Base-by-base conservation (phyloP, 2,329 filamentous ascomycete genomes). In the Cordyceps militaris region DNA sequence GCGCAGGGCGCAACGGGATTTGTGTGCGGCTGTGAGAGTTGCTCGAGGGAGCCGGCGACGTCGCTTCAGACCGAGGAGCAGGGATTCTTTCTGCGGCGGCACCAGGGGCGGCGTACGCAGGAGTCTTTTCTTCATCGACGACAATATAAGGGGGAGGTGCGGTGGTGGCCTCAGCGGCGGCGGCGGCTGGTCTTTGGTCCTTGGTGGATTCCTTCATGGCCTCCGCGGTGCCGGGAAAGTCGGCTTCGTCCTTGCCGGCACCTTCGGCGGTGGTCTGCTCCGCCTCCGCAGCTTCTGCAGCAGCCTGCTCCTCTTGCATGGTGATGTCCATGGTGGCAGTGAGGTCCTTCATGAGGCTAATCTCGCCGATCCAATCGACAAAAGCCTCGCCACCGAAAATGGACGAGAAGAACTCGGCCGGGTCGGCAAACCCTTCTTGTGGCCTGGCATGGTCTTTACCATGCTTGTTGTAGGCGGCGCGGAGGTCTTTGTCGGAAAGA, bases 291-390 rank as follows among this genome's bases (percentile, higher is more conserved):
- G 79, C 80, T 38, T 79, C 76, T 28, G 78, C 78, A 2, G 76
- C 75, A 47, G 82, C 85, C 61, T 87, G 84, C 64, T 88, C 87
- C 66, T 91, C 89, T 57, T 89, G 80, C 85, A 91, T 93, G 21
- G 91, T 92, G 64, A 99, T 97, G 67, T 99, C 94, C 93, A 99
- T 97, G 46, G 92, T 96, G 67, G 91, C 91, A 19, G 93, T 97
- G 56, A 99, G 81, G 69, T 99, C 94, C 77, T 97, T 97, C 89
- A 99, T 97, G 59, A 99, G 84, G 52, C 90, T 94, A 65, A 99
- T 96, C 79, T 99, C 94, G 64, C 94, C 94, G 68, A 99, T 97
- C 80, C 94, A 91, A 77, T 99, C 93, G 61, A 88, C 80, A 68
- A 99, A 99, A 13, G 93, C 91, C 66, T 97, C 93, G 60, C 94